Conservation (phyloP, 371 early-diverging fungal species). For the Rhizopus stolonifer region DNA sequence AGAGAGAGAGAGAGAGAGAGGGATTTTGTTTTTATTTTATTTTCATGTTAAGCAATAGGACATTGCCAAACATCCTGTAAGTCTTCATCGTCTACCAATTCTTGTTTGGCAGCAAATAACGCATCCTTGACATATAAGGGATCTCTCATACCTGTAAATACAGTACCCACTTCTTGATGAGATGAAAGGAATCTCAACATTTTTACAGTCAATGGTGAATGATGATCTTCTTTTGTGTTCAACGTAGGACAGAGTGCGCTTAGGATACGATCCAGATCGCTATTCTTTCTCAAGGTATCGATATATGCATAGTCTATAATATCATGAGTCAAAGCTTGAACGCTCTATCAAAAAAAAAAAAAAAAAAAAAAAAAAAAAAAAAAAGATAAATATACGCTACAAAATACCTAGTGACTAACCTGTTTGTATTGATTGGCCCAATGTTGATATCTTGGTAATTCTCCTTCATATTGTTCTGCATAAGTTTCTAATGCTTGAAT, state of each 20-base stretch:
- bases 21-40: too few species aligned
- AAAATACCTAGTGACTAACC: too few species aligned
- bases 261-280: constrained; percentile 66
- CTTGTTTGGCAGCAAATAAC: constrained; percentile 30
- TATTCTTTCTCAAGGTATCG: constrained; percentile 62
- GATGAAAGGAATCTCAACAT: constrained; percentile 48
- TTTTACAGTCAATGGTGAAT: constrained; percentile 61
- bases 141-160: constrained; percentile 72
- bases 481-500: constrained; percentile 40
- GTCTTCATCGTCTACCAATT: constrained; percentile 22
- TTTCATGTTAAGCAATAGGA: constrained; percentile 20
- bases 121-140: constrained; percentile 65
- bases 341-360: not conserved
- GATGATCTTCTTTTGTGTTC: constrained; percentile 22
- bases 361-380: not conserved
- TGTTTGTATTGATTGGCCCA: constrained; percentile 44
- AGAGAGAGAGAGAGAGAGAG: too few species aligned
- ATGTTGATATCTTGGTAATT: constrained; percentile 20
- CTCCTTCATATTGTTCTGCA: constrained; percentile 20
- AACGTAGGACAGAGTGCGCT: constrained; percentile 51
- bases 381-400: not conserved
- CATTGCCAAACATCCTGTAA: constrained; percentile 35
- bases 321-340: constrained; percentile 28
- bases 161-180: constrained; percentile 60
- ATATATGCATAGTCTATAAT: constrained; percentile 54